These are phyloP conservation scores for Tuber magnatum DNA, from an alignment of 495 filamentous ascomycete species.

Conservation along the genomic window DNA sequence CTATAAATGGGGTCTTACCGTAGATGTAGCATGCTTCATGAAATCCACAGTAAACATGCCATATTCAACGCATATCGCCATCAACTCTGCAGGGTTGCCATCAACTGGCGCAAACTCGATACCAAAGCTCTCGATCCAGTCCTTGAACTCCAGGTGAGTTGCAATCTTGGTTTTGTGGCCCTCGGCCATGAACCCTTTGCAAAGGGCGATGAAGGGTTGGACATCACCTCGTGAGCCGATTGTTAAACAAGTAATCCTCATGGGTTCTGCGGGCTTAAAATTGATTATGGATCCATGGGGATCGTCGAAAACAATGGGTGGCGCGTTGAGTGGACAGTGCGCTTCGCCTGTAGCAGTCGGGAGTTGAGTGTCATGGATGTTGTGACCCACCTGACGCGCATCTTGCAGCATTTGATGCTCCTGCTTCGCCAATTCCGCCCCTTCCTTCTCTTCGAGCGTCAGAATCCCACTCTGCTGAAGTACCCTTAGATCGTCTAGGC, in stretches of 20 bases:
- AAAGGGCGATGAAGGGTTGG: conserved; percentile 93
- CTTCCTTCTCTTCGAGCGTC: conserved; percentile 60
- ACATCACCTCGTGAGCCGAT: conserved; percentile 96
- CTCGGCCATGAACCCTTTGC: conserved; percentile 80
- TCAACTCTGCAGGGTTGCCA: conserved; percentile 88
- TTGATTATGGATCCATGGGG: conserved; percentile 85
- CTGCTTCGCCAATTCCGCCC: conserved; percentile 67
- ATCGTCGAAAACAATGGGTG: conserved; percentile 84
- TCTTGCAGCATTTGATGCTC: conserved; percentile 78
- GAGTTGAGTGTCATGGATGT: conserved; percentile 53
- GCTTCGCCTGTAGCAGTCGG: conserved; percentile 50
- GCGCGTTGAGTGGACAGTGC: conserved; percentile 46
- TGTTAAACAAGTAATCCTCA: conserved; percentile 87
- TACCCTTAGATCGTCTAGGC: conserved; percentile 63
- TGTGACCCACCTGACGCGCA: conserved; percentile 59
- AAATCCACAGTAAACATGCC: conserved; percentile 96
- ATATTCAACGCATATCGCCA: conserved; percentile 92
- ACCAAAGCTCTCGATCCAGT: conserved; percentile 81
- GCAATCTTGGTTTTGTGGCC: conserved; percentile 84
- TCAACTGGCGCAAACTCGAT: conserved; percentile 85
- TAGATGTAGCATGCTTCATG: conserved; percentile 73
- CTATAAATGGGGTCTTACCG: conserved; percentile 40
- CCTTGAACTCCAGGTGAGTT: conserved; percentile 81
- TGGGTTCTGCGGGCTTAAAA: conserved; percentile 76
- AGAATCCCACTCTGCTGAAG: conserved; percentile 65